phyloP scores from a whole-genome alignment of 768 basidiomycete species.

The Suillus spraguei region DNA sequence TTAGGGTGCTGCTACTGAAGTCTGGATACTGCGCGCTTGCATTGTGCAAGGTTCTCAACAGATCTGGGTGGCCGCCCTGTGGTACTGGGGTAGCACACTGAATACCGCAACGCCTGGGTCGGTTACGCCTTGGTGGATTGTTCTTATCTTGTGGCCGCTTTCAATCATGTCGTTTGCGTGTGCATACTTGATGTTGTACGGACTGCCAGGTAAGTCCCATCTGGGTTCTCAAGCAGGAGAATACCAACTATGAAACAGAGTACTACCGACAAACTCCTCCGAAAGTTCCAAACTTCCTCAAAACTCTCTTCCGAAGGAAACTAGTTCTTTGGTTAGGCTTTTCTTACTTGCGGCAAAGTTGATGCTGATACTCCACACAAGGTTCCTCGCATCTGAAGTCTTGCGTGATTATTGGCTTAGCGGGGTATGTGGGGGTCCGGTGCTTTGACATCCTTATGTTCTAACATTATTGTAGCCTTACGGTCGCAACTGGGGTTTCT shows the following conservation, averaged over 20 bases:
- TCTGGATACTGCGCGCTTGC: constrained; percentile 91
- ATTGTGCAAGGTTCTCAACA: constrained; percentile 95
- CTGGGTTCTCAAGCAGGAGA: background rate
- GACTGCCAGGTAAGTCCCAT: constrained; percentile 70
- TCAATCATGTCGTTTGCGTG: constrained; percentile 75
- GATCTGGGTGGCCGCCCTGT: constrained; percentile 92
- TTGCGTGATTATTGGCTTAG: constrained; percentile 93
- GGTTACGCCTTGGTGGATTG: constrained; percentile 83
- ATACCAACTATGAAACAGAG: constrained; percentile 44
- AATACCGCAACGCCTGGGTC: constrained; percentile 54
- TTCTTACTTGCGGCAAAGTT: background rate
- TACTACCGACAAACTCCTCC: constrained; percentile 93
- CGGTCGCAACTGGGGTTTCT: constrained; percentile 93
- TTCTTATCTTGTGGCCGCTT: constrained; percentile 80
- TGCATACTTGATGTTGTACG: constrained; percentile 81
- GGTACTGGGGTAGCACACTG: constrained; percentile 93
- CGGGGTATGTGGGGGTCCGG: constrained; percentile 53
- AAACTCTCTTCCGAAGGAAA: constrained; percentile 86
- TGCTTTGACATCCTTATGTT: constrained; percentile 2
- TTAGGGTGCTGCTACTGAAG: constrained; percentile 91
- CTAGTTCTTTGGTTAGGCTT: constrained; percentile 75
- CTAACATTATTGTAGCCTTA: constrained; percentile 59
- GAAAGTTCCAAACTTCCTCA: constrained; percentile 91
- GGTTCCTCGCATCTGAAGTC: constrained; percentile 88
- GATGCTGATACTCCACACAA: constrained; percentile 17